Base-by-base conservation (phyloP, 345 rosid species). In the Stellera chamaejasme region DNA sequence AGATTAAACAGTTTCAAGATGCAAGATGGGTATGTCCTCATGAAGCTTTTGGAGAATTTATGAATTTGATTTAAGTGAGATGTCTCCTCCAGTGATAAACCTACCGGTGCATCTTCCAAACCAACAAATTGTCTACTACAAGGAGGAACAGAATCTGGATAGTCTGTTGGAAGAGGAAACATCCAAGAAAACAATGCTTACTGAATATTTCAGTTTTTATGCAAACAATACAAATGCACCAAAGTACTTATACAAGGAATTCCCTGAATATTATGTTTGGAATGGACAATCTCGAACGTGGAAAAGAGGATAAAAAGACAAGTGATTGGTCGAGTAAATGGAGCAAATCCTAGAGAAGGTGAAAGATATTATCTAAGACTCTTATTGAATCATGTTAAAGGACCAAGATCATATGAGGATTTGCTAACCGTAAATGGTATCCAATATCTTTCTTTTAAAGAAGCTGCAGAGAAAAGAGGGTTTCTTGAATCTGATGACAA, bases 1-100 rank as follows among this genome's bases (percentile, higher is more conserved):
- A 52, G 13, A 27, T 25, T 11, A 25, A 52, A 13, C 32, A 27
- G 11, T 52, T 52, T 52, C 39, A 52, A 52, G 42, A 52, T 52
- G 55, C 39, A 52, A 27, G 39, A 14, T 52, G 42, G 42, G 55
- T 52, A 9, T 52, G 14, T 23, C 32, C 55, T 27, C n/a, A 52
- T 11, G 15, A 52, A 27, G 15, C 16, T 10, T 2, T 5, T 50
- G 28, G 54, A 50, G 36, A 50, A 50, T 50, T 9, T 50, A 19
- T 3, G 4, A 50, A 11, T 50, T 50, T 25, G 28, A 16, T 0
- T 25, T 50, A 11, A 50, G 26, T 50, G 36, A 50, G 11, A 50
- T 16, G 28, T 50, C 10, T 50, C 36, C 54, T 25, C 54, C n/a
- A 26, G 54, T 50, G 4, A 50, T 50, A 10, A 25, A 25, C 11